These are phyloP conservation scores for Grosmannia clavigera DNA, from an alignment of 2,329 filamentous ascomycete species.

Conservation along the genomic window DNA sequence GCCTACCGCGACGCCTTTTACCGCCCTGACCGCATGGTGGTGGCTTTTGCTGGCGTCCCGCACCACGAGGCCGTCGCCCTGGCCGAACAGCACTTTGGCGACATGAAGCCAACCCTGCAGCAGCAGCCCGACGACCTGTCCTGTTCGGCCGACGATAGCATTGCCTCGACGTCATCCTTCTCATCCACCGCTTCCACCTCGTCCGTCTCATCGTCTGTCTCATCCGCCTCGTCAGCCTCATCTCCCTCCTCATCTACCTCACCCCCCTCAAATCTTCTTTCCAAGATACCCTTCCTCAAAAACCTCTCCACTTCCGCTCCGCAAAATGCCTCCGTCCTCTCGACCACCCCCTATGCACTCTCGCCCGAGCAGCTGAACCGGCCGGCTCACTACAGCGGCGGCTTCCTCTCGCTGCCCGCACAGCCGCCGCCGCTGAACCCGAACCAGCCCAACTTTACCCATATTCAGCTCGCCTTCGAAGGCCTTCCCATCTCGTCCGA, in stretches of 20 bases:
- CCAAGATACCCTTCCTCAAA: conserved; percentile 71
- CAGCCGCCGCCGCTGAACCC: conserved; percentile 70
- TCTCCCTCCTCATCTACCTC: conserved; percentile 18
- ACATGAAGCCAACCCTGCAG: conserved; percentile 52
- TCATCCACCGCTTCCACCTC: conserved; percentile 14
- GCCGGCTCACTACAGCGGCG: conserved; percentile 80
- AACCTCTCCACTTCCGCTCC: conserved; percentile 67
- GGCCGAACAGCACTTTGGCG: conserved; percentile 78
- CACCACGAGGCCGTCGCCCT: conserved; percentile 70
- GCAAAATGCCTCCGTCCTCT: conserved; percentile 44
- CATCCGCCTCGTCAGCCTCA: conserved; percentile 1
- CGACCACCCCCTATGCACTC: conserved; percentile 29
- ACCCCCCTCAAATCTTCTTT: conserved; percentile 56
- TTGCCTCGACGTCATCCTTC: conserved; percentile 15
- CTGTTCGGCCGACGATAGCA: conserved; percentile 12
- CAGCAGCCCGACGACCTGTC: conserved; percentile 17
- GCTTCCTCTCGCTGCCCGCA: conserved; percentile 74
- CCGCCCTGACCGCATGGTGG: conserved; percentile 78
- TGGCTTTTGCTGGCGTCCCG: conserved; percentile 86
- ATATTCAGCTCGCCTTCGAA: conserved; percentile 94
- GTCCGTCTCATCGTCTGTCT: conserved; percentile 16
- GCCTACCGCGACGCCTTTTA: conserved; percentile 77
- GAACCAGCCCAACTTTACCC: conserved; percentile 66
- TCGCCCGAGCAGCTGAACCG: conserved; percentile 42
- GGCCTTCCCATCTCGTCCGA: conserved; percentile 79